Conservation (phyloP, 2,329 filamentous ascomycete species). For the Clarireedia paspali region DNA sequence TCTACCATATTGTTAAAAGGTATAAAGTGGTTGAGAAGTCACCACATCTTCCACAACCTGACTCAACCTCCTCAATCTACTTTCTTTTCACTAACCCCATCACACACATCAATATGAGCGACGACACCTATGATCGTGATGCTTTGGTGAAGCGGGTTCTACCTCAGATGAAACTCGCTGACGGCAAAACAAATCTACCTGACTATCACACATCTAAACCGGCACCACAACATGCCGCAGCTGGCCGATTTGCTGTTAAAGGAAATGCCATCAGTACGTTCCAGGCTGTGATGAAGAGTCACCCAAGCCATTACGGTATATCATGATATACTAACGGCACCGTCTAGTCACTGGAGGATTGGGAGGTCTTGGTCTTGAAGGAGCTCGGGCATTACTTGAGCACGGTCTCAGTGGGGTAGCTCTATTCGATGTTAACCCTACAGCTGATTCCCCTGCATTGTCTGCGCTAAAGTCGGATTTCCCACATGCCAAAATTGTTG, state of each 20-base stretch:
- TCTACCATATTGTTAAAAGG: too few species aligned
- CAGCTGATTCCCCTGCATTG: slow-evolving; percentile 35
- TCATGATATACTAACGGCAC: not conserved
- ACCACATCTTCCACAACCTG: too few species aligned
- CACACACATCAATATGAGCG: not conserved
- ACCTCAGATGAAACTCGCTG: slow-evolving; percentile 6
- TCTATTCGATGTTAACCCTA: slow-evolving; percentile 49
- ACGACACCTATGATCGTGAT: not conserved
- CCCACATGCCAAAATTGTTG: slow-evolving; percentile 42
- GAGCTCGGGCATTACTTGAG: slow-evolving; percentile 57
- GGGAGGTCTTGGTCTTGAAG: slow-evolving; percentile 52
- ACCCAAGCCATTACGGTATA: too few species aligned
- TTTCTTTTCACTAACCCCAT: not conserved
- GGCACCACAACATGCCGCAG: not conserved
- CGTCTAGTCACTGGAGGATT: slow-evolving; percentile 52
- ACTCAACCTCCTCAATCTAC: not conserved
- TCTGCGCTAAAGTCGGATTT: slow-evolving; percentile 44
- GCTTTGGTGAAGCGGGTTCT: slow-evolving; percentile 1
- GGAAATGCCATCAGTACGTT: slow-evolving; percentile 7
- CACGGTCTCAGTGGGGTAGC: slow-evolving; percentile 53
- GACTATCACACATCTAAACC: not conserved
- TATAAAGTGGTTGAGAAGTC: too few species aligned
- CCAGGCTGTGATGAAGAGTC: too few species aligned
- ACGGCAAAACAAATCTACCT: not conserved
- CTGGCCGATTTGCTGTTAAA: not conserved